phyloP scores from a whole-genome alignment of 768 basidiomycete genomes.

The Pisolithus tinctorius region DNA sequence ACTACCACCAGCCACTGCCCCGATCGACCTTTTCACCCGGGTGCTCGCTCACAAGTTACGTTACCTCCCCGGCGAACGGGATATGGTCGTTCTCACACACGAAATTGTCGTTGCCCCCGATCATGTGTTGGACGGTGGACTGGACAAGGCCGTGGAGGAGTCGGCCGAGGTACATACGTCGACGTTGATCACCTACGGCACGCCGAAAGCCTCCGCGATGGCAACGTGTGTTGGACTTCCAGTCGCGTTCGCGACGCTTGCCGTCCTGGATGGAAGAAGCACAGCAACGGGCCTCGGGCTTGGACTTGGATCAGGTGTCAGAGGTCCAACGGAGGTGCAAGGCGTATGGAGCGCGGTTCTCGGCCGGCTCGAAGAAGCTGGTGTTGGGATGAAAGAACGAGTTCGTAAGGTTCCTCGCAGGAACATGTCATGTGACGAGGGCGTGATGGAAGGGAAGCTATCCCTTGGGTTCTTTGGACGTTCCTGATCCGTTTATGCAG shows the following conservation, averaged over 20 bases:
- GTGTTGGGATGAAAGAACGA: conserved; percentile 34
- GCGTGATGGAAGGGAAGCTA: conserved; percentile 35
- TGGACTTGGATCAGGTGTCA: conserved; percentile 42
- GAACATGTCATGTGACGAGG: neutral
- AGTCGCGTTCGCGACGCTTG: conserved; percentile 73
- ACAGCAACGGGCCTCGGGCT: conserved; percentile 32
- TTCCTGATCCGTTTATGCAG: neutral
- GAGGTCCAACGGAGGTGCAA: conserved; percentile 53
- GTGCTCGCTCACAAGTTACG: conserved; percentile 65
- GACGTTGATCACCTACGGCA: conserved; percentile 58
- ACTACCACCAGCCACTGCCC: conserved; percentile 28
- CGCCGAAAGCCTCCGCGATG: conserved; percentile 67
- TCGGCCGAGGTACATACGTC: conserved; percentile 57
- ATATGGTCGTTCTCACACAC: conserved; percentile 84
- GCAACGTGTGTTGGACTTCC: conserved; percentile 86
- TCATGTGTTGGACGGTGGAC: conserved; percentile 1
- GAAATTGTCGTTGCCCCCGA: conserved; percentile 52
- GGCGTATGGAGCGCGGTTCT: conserved; percentile 58
- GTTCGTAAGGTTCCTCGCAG: conserved; percentile 33
- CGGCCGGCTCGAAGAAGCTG: conserved; percentile 46
- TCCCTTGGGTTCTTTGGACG: conserved; percentile 8
- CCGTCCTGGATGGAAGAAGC: conserved; percentile 55
- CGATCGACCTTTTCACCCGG: conserved; percentile 69
- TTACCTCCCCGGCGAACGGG: conserved; percentile 67
- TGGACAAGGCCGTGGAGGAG: conserved; percentile 4